phyloP scores from a whole-genome alignment of 345 rosid genomes.

The Passiflora organensis region DNA sequence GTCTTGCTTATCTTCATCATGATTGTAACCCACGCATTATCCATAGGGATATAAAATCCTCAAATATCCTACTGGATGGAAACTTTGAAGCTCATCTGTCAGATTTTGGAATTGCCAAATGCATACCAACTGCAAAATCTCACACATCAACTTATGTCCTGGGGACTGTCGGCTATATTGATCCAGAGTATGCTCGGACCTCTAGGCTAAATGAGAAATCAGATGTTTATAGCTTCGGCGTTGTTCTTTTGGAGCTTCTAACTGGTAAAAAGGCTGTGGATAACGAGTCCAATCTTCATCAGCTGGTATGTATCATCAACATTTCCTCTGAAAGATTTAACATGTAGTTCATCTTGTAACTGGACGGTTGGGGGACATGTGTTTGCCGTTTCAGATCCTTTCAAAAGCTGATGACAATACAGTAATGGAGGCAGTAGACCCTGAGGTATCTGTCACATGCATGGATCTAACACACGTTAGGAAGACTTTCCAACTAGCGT shows the following conservation, averaged over 20 bases:
- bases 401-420: slow-evolving; percentile 69
- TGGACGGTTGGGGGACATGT: not conserved
- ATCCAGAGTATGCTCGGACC: slow-evolving; percentile 93
- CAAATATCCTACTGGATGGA: slow-evolving; percentile 82
- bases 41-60: slow-evolving; percentile 90
- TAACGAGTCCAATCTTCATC: slow-evolving; percentile 82
- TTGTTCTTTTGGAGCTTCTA: slow-evolving; percentile 89
- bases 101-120: slow-evolving; percentile 89
- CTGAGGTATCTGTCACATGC: slow-evolving; percentile 83
- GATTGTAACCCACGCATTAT: slow-evolving; percentile 87
- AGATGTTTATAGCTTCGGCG: slow-evolving; percentile 91
- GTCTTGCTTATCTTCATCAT: slow-evolving; percentile 94
- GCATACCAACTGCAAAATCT: slow-evolving; percentile 62
- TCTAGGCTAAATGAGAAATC: slow-evolving; percentile 82
- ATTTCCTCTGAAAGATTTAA: not conserved
- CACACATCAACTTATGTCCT: slow-evolving; percentile 81
- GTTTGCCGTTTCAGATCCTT: slow-evolving; percentile 42
- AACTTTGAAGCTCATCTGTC: slow-evolving; percentile 82
- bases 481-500: slow-evolving; percentile 75
- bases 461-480: slow-evolving; percentile 49
- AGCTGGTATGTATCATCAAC: slow-evolving; percentile 45
- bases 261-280: slow-evolving; percentile 97
- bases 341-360: not conserved
- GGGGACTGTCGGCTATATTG: slow-evolving; percentile 95
- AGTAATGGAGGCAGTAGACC: slow-evolving; percentile 90